A percentile compares a stretch with the other conserved stretches of the same genome.
Evolutionary conservation across 805 yeast genomes (phyloP).

Genomic region (Barnettozyma pratensis): DNA sequence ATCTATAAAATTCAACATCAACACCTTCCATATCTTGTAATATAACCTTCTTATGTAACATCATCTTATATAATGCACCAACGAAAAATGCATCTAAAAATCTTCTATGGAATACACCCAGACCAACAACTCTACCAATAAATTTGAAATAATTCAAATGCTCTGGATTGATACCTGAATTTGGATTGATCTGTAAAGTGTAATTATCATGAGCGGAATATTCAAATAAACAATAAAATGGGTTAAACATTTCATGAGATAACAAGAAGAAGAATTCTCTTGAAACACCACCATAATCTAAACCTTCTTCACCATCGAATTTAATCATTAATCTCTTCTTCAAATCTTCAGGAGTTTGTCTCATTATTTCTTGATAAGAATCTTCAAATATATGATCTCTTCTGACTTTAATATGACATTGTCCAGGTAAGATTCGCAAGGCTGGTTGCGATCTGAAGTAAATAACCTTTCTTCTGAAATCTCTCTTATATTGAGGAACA

Average conservation of each 20-base stretch:
- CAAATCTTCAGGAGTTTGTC: slow-evolving; percentile 97
- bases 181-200: slow-evolving; percentile 96
- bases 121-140: slow-evolving; percentile 96
- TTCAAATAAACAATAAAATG: slow-evolving; percentile 94
- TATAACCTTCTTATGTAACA: slow-evolving; percentile 90
- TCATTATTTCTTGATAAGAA: slow-evolving; percentile 96
- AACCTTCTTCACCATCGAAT: slow-evolving; percentile 98
- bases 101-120: slow-evolving; percentile 97
- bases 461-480: slow-evolving; percentile 93
- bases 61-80: slow-evolving; percentile 97
- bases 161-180: slow-evolving; percentile 95
- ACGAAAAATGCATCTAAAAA: slow-evolving; percentile 97
- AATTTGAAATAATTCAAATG: slow-evolving; percentile 97
- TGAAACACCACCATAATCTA: slow-evolving; percentile 99
- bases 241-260: slow-evolving; percentile 98
- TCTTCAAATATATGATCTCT: slow-evolving; percentile 96
- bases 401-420: slow-evolving; percentile 96
- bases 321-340: slow-evolving; percentile 97
- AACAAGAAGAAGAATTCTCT: slow-evolving; percentile 95
- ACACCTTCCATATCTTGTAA: slow-evolving; percentile 98
- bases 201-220: slow-evolving; percentile 97
- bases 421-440: slow-evolving; percentile 93
- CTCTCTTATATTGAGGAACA: slow-evolving; percentile 99
- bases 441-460: slow-evolving; percentile 99
- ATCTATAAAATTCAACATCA: slow-evolving; percentile 93